A percentile compares a stretch with the other conserved stretches of the same genome.
Evolutionary conservation across 1,284 basidiomycete genomes (phyloP).

Genomic region (Heliocybe sulcata): DNA sequence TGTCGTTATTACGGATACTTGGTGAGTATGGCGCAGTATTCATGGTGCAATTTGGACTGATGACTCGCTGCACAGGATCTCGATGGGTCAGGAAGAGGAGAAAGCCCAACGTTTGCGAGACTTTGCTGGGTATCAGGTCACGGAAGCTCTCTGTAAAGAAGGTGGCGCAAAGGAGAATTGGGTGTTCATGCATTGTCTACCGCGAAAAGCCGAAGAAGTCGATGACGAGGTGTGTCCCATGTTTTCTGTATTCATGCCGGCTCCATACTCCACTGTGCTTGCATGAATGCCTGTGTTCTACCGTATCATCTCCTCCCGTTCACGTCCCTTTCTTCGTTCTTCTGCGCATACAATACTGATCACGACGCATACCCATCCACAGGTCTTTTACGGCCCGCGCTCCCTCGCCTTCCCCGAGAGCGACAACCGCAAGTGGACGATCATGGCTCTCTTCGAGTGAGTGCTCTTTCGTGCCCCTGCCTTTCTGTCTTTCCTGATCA

Average conservation of each 20-base stretch:
- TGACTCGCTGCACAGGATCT: constrained; percentile 58
- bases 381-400: constrained; percentile 74
- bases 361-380: background rate
- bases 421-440: constrained; percentile 93
- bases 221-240: constrained; percentile 80
- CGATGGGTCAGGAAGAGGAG: constrained; percentile 97
- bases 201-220: constrained; percentile 89
- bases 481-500: constrained; percentile 4
- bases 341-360: background rate
- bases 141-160: constrained; percentile 72
- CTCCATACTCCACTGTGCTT: no score
- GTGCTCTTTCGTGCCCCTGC: constrained; percentile 22
- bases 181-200: constrained; percentile 97
- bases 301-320: background rate
- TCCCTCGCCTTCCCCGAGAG: constrained; percentile 72
- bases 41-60: background rate
- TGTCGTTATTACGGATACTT: constrained; percentile 93
- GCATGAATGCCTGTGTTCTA: no score
- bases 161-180: constrained; percentile 85
- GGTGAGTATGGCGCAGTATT: constrained; percentile 39
- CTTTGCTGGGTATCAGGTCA: constrained; percentile 93
- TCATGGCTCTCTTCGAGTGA: constrained; percentile 83
- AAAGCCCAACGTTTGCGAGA: constrained; percentile 84
- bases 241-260: no score
- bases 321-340: background rate